phyloP scores from a whole-genome alignment of 306 rosid species.

The Calophaca sinica region DNA sequence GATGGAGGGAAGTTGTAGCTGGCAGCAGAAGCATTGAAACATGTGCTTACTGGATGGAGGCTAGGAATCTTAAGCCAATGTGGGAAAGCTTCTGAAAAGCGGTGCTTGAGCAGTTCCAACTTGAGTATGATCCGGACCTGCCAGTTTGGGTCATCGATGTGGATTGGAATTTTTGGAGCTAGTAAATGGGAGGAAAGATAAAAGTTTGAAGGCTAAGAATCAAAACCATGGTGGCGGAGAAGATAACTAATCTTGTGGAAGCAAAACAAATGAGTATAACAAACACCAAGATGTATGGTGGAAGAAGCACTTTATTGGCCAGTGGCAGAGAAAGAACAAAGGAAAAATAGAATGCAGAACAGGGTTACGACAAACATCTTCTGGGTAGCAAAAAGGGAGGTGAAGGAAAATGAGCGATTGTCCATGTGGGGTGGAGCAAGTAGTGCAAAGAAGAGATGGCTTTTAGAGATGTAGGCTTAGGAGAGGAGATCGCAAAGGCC shows the following conservation, averaged over 20 bases:
- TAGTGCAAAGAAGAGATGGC: too few relatives aligned
- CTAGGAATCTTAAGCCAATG: not conserved
- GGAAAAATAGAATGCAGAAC: constrained; percentile 32
- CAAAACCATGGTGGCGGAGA: too few relatives aligned
- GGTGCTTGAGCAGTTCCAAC: not conserved
- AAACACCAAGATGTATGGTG: constrained; percentile 2
- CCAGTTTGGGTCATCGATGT: constrained; percentile 1
- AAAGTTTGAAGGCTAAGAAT: constrained; percentile 5
- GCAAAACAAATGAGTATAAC: not conserved
- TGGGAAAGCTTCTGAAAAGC: constrained; percentile 8
- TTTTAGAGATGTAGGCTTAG: too few relatives aligned
- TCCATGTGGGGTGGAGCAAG: not conserved
- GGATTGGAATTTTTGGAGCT: not conserved
- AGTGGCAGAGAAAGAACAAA: not conserved
- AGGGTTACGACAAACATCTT: constrained; percentile 31
- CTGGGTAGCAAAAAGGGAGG: not conserved
- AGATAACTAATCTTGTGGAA: not conserved
- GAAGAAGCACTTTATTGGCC: not conserved
- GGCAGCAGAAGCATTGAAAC: not conserved
- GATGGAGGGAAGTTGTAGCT: constrained; percentile 8
- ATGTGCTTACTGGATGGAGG: not conserved
- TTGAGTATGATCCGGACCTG: not conserved
- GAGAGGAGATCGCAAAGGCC: too few relatives aligned
- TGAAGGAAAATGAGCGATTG: not conserved
- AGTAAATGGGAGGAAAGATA: not conserved